Conservation (phyloP, 2,329 filamentous ascomycete genomes). For the Pseudocercospora macadamiae region DNA sequence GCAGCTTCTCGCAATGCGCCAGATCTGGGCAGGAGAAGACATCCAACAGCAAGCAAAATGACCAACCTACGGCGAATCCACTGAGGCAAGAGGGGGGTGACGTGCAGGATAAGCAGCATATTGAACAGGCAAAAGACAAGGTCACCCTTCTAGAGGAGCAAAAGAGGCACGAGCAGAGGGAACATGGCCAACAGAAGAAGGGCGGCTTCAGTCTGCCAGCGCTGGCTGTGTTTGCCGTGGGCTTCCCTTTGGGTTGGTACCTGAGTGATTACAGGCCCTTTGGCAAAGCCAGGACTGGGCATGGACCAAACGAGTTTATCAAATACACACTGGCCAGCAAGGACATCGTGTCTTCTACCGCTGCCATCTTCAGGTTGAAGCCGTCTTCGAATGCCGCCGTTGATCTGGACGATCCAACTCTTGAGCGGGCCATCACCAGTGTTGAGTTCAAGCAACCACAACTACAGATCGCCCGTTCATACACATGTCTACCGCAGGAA, state of each 20-base stretch:
- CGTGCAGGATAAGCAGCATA: background rate
- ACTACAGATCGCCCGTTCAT: slow-evolving; percentile 86
- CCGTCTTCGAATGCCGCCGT: slow-evolving; percentile 38
- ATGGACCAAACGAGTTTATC: slow-evolving; percentile 29
- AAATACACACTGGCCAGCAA: slow-evolving; percentile 64
- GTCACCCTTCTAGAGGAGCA: background rate
- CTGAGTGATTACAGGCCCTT: slow-evolving; percentile 15
- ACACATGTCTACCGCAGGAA: slow-evolving; percentile 77
- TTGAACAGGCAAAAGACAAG: background rate
- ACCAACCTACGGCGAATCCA: background rate
- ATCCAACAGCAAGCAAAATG: slow-evolving; percentile 3
- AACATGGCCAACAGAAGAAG: slow-evolving; percentile 7
- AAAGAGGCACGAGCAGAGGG: slow-evolving; percentile 10
- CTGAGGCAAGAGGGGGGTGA: background rate
- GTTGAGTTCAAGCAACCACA: slow-evolving; percentile 94
- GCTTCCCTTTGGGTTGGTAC: slow-evolving; percentile 28
- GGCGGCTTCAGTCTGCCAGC: slow-evolving; percentile 21
- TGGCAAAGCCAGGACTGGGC: slow-evolving; percentile 6
- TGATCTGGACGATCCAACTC: slow-evolving; percentile 24
- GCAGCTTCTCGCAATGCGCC: slow-evolving; percentile 12
- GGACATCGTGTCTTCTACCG: slow-evolving; percentile 66
- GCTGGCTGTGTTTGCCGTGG: slow-evolving; percentile 27
- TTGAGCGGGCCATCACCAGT: slow-evolving; percentile 71
- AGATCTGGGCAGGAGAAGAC: slow-evolving; percentile 4
- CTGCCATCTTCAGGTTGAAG: slow-evolving; percentile 68